Evolutionary conservation across 306 rosid species (phyloP).

Genomic region (Citrullus colocynthis): DNA sequence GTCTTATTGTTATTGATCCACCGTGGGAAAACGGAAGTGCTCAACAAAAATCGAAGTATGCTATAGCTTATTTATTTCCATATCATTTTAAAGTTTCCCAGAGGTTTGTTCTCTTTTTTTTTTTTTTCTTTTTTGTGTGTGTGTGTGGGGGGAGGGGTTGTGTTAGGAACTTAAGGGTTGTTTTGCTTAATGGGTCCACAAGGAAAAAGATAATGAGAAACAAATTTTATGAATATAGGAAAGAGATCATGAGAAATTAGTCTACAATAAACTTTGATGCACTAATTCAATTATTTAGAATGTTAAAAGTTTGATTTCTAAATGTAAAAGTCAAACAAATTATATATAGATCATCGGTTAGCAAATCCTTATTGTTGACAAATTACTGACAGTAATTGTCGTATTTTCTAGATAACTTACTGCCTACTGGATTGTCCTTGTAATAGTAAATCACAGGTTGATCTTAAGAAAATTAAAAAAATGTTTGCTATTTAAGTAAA

Average conservation of each 20-base stretch:
- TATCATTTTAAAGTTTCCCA: not conserved
- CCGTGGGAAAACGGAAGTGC: constrained; percentile 99
- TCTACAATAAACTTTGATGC: not conserved
- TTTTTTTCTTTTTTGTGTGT: too few species aligned
- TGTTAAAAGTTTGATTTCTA: not conserved
- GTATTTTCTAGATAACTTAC: not conserved
- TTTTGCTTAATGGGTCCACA: not conserved
- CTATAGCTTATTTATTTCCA: not conserved
- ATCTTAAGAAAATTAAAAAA: not conserved
- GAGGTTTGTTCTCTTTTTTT: not conserved
- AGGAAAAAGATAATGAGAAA: not conserved
- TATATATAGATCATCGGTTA: not conserved
- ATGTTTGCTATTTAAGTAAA: not conserved
- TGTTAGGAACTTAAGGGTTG: too few species aligned
- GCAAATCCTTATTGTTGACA: not conserved
- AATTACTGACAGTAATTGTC: not conserved
- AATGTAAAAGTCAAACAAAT: not conserved
- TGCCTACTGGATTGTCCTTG: not conserved
- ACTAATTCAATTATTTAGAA: not conserved
- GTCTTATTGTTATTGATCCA: constrained; percentile 72
- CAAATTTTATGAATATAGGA: too few species aligned
- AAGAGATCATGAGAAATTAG: not conserved
- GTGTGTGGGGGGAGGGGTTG: too few species aligned
- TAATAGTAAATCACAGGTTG: not conserved
- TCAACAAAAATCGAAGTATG: constrained; percentile 58